Evolutionary conservation across 108 stramenopile genomes (phyloP).

Genomic region (Conticribra weissflogii): DNA sequence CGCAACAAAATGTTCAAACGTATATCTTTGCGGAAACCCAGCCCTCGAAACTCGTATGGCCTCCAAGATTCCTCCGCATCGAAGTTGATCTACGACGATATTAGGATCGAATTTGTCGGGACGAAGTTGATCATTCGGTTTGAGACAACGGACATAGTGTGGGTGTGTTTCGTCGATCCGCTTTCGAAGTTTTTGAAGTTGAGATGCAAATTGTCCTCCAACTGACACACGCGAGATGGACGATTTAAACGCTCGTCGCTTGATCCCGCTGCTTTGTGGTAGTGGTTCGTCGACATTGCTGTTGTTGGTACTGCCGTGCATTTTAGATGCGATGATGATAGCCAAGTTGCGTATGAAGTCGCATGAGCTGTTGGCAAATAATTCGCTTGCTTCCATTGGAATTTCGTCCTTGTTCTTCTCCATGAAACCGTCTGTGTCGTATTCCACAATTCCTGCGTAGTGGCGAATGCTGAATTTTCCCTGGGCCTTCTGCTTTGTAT

Average conservation of each 20-base stretch:
- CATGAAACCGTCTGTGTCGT: conserved; percentile 74
- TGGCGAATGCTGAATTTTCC: conserved; percentile 83
- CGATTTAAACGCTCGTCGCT: conserved; percentile 12
- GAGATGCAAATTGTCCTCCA: conserved; percentile 87
- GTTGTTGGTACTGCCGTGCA: conserved; percentile 2
- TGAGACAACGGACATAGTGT: conserved; percentile 98
- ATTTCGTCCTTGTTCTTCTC: conserved; percentile 94
- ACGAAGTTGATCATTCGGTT: conserved; percentile 93
- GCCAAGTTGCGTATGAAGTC: conserved; percentile 34
- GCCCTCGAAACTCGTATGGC: conserved; percentile 98
- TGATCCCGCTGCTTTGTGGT: not conserved
- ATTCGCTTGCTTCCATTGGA: conserved; percentile 82
- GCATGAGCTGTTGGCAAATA: conserved; percentile 53
- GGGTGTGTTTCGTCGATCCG: conserved; percentile 94
- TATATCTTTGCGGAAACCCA: conserved; percentile 95
- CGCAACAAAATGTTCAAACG: conserved; percentile 81
- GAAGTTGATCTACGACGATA: conserved; percentile 91
- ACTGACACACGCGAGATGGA: conserved; percentile 53
- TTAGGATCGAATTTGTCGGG: conserved; percentile 71
- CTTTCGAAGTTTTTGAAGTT: conserved; percentile 83
- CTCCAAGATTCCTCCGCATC: conserved; percentile 98
- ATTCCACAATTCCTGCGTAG: conserved; percentile 89
- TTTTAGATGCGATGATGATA: conserved; percentile 22
- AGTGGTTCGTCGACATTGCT: not conserved
- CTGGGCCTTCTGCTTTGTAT: conserved; percentile 59